These are phyloP conservation scores for Penicillium sp. DNA, from an alignment of 2,329 filamentous ascomycete genomes.

Conservation along the genomic window DNA sequence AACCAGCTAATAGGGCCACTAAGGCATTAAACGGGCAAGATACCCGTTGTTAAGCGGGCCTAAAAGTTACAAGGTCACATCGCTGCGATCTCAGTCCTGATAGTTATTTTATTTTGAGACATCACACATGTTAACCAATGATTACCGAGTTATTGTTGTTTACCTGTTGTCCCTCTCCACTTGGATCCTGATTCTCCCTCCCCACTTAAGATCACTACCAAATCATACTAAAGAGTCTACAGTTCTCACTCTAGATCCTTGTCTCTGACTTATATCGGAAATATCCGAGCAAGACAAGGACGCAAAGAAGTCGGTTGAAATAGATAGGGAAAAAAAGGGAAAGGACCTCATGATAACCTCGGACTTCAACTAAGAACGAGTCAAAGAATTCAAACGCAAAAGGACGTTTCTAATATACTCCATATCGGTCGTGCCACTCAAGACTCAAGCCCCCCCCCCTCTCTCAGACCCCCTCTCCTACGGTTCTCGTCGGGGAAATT, in stretches of 20 bases:
- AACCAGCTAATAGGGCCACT: background rate
- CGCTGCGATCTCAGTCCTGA: slow-evolving; percentile 12
- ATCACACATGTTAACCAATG: slow-evolving; percentile 23
- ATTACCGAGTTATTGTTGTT: background rate
- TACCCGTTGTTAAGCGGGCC: slow-evolving; percentile 26
- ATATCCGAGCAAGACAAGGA: background rate
- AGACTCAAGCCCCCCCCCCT: background rate
- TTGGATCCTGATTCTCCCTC: background rate
- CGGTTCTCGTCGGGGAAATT: slow-evolving; percentile 23
- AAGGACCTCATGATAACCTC: background rate
- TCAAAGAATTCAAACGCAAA: background rate
- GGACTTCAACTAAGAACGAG: background rate
- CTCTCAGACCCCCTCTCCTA: slow-evolving; percentile 1
- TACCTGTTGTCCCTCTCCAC: slow-evolving; percentile 1
- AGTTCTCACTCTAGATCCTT: background rate
- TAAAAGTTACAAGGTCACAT: slow-evolving; percentile 29
- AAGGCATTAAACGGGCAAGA: slow-evolving; percentile 19
- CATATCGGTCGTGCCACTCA: background rate
- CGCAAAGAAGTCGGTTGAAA: background rate
- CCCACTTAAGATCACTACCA: background rate
- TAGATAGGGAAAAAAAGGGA: background rate
- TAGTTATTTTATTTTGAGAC: slow-evolving; percentile 11
- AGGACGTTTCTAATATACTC: background rate
- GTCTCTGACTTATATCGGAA: background rate
- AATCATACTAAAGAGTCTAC: background rate